Conservation (phyloP, 1,284 basidiomycete genomes). For the Ustilago xerochloae region DNA sequence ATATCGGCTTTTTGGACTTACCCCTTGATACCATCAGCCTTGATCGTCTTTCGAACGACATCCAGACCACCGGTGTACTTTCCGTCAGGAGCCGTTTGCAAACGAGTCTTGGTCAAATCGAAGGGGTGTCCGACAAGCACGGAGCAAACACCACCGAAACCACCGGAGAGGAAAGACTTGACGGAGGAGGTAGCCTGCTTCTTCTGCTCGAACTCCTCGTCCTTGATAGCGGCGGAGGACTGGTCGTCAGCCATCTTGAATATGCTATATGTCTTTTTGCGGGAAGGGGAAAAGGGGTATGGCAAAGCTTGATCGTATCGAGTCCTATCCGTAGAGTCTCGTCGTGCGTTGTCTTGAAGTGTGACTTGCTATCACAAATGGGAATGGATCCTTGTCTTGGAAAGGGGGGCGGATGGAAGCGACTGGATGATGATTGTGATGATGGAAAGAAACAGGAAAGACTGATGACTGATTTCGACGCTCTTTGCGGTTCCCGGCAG, state of each 20-base stretch:
- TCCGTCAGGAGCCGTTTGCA: constrained; percentile 92
- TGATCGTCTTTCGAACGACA: constrained; percentile 89
- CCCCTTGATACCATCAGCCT: constrained; percentile 89
- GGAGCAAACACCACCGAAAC: constrained; percentile 86
- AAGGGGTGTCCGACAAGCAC: constrained; percentile 97
- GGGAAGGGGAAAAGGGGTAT: not conserved
- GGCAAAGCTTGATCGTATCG: not conserved
- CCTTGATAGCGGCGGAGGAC: constrained; percentile 47
- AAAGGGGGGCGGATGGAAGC: not conserved
- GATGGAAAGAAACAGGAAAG: not conserved
- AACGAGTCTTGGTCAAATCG: constrained; percentile 89
- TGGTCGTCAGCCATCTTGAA: constrained; percentile 59
- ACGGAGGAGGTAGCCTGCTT: constrained; percentile 60
- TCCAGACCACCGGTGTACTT: constrained; percentile 92
- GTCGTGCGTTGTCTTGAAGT: not conserved
- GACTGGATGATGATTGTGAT: not conserved
- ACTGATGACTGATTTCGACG: not conserved
- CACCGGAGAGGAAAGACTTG: constrained; percentile 73
- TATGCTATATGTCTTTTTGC: constrained; percentile 9
- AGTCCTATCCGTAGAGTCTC: not conserved
- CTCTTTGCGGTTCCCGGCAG: constrained; percentile 2
- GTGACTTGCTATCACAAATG: not conserved
- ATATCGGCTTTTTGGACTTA: constrained; percentile 67
- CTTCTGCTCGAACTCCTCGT: constrained; percentile 56
- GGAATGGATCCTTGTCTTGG: not conserved